phyloP scores from a whole-genome alignment of 257 asterid species.

The Phtheirospermum japonicum region DNA sequence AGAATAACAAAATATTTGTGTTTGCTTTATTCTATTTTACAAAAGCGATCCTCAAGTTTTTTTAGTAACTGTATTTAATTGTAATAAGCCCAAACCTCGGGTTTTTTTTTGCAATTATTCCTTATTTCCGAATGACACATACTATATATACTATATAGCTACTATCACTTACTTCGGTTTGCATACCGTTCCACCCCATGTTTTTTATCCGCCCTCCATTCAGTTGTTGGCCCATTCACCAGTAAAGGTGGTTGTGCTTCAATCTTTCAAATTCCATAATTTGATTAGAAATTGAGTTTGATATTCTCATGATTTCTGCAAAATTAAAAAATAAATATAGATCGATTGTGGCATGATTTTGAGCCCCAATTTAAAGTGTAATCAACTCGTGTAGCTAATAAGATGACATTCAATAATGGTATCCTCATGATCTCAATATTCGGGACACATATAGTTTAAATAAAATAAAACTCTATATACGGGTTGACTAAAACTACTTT shows the following conservation, averaged over 20 bases:
- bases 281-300: conserved; percentile 47
- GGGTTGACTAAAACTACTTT: no score
- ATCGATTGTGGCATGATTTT: neutral
- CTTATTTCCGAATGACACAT: neutral
- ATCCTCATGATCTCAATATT: neutral
- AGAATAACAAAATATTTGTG: no score
- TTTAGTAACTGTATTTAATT: neutral
- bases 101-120: neutral
- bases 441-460: neutral
- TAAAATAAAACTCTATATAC: no score
- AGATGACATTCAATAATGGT: neutral
- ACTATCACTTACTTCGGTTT: conserved; percentile 43
- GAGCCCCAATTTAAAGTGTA: conserved; percentile 5
- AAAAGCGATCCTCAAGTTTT: neutral
- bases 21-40: neutral
- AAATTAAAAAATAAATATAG: neutral
- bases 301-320: no score
- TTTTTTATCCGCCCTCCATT: conserved; percentile 45
- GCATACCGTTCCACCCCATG: conserved; percentile 59
- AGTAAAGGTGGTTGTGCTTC: conserved; percentile 45
- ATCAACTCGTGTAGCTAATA: neutral
- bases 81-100: neutral
- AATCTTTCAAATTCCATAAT: conserved; percentile 50
- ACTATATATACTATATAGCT: neutral
- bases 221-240: conserved; percentile 53